These are phyloP conservation scores for Annulohypoxylon maeteangense DNA, from an alignment of 495 filamentous ascomycete species.

Conservation along the genomic window DNA sequence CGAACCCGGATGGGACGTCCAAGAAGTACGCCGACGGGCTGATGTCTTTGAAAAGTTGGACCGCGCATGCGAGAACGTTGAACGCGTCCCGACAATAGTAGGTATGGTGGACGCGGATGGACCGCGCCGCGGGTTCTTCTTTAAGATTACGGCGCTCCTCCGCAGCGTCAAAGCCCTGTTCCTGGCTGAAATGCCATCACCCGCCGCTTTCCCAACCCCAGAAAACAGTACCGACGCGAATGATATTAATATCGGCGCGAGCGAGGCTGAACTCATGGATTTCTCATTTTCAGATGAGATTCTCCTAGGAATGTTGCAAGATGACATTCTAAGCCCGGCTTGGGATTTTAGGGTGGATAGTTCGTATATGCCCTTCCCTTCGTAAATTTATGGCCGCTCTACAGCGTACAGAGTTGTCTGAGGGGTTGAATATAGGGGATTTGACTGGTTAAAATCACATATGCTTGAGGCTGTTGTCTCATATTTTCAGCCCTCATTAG, in stretches of 20 bases:
- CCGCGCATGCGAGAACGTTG: constrained; percentile 19
- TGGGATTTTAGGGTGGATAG: constrained; percentile 32
- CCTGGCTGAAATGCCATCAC: constrained; percentile 27
- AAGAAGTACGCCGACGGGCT: constrained; percentile 31
- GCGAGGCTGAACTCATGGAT: constrained; percentile 9
- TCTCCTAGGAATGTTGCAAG: constrained; percentile 28
- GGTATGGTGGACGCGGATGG: constrained; percentile 35
- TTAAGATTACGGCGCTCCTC: constrained; percentile 26
- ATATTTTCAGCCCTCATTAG: no score
- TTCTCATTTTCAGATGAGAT: constrained; percentile 13
- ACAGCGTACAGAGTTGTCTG: no score
- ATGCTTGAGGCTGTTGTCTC: no score
- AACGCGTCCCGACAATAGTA: constrained; percentile 2
- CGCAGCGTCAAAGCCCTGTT: constrained; percentile 31
- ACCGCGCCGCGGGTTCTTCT: constrained; percentile 31
- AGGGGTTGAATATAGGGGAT: no score
- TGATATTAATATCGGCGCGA: not conserved
- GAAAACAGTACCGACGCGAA: not conserved
- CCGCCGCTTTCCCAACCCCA: not conserved
- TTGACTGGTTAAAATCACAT: no score
- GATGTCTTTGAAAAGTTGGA: constrained; percentile 39
- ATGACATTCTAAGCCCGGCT: constrained; percentile 16
- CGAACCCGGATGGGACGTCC: constrained; percentile 45
- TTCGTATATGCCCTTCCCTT: constrained; percentile 20
- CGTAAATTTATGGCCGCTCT: not conserved